A percentile compares a stretch with the other conserved stretches of the same genome.
Conservation (phyloP, 208 protist species). For the Crithidia mellificae region DNA sequence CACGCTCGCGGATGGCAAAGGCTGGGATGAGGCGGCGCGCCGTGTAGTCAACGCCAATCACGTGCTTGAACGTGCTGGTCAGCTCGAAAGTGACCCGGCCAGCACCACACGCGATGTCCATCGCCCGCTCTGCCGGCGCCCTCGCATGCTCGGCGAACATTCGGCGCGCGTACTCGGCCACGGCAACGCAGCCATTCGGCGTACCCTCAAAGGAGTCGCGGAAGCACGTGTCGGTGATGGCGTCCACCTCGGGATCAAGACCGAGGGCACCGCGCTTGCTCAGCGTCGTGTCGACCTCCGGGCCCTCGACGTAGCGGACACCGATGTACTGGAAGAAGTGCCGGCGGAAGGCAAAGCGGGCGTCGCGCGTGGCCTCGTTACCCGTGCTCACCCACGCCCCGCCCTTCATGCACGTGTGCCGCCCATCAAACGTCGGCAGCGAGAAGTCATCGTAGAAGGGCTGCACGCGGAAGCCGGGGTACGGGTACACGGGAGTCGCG, state of each 20-base stretch:
- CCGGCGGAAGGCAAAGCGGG: slow-evolving; percentile 93
- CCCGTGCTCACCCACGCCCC: slow-evolving; percentile 94
- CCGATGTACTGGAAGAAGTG: slow-evolving; percentile 97
- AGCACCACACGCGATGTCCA: slow-evolving; percentile 87
- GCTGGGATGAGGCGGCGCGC: slow-evolving; percentile 80
- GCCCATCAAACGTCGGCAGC: slow-evolving; percentile 94
- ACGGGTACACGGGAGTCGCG: slow-evolving; percentile 89
- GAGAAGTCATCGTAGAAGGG: slow-evolving; percentile 97
- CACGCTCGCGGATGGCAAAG: slow-evolving; percentile 86
- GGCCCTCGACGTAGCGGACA: slow-evolving; percentile 89
- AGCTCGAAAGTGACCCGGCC: slow-evolving; percentile 85
- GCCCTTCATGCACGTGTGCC: slow-evolving; percentile 95
- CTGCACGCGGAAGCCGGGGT: slow-evolving; percentile 91
- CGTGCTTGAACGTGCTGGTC: slow-evolving; percentile 66
- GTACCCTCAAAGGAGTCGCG: slow-evolving; percentile 60
- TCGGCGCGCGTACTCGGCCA: slow-evolving; percentile 59
- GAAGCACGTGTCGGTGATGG: slow-evolving; percentile 74
- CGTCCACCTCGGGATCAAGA: slow-evolving; percentile 83
- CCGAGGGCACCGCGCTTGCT: slow-evolving; percentile 41
- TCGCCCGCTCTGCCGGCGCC: slow-evolving; percentile 45
- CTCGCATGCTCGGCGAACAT: slow-evolving; percentile 61
- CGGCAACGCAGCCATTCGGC: slow-evolving; percentile 67
- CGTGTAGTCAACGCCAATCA: slow-evolving; percentile 85
- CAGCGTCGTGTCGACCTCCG: slow-evolving; percentile 35
- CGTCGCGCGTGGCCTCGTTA: slow-evolving; percentile 91